Base-by-base conservation (phyloP, 768 basidiomycete genomes). In the Suillus fuscotomentosus region DNA sequence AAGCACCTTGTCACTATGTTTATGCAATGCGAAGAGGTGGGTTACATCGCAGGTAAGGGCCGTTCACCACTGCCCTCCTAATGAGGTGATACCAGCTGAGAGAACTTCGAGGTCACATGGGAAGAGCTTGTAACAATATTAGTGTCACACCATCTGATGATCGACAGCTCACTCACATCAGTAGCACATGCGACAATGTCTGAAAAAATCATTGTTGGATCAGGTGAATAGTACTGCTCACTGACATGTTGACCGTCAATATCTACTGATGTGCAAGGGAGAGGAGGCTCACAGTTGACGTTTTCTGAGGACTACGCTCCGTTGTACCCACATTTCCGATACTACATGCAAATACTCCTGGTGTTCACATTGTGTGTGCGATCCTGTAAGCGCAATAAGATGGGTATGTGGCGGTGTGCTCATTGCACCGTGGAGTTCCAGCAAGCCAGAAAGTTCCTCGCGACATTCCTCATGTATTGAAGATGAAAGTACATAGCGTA, bases 11-110 rank as follows among this genome's bases (percentile, higher is more conserved):
- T 79, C 73, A 5, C 86, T 86, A 3, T 79, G 79, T 0, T 71
- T 56, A 60, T 79, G 76, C 42, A 89, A 75, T 38, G 87, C 86
- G 69, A 96, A 91, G 60, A 97, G 83, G 72, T 97, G 95, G 0
- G 95, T 96, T 24, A 94, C 90, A 63, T 97, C 95, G 63, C 84
- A 83, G 0, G 94, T 95, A 56, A 96, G 83, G 10, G 86, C 87
- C 0, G 78, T 76, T 31, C 92, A 84, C 87, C 88, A 93, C 74
- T 92, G 89, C 0, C 95, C 95, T 3, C 95, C 95, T 4, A 92
- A 84, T 0, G 88, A 85, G 2, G 82, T 81, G 38, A 96, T 86
- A 0, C 88, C 91, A 0, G 88, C 89, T 0, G 84, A 83, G 47
- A 97, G 83, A 3, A 89, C 85, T 70, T 92, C 90, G 34, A 86